Conservation (phyloP, 306 rosid genomes). For the Cicer yamashitae region DNA sequence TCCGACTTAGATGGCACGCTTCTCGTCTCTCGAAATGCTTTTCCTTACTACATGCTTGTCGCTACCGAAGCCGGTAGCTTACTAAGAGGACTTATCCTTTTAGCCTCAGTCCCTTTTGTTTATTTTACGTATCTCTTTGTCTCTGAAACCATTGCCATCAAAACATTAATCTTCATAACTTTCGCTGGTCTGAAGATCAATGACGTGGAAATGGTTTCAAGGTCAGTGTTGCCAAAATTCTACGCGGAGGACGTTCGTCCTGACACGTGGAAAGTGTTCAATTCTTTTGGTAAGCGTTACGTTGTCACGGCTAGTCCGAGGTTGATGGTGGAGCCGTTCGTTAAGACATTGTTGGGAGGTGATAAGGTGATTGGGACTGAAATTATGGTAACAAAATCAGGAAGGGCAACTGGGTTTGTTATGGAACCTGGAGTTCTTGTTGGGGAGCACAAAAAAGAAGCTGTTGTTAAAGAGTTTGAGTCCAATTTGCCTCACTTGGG, state of each 20-base stretch:
- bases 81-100: constrained; percentile 66
- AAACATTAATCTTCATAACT: constrained; percentile 64
- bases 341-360: constrained; percentile 64
- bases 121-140: constrained; percentile 68
- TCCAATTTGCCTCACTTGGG: constrained; percentile 75
- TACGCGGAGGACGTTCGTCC: constrained; percentile 87
- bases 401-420: constrained; percentile 81
- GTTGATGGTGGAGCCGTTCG: constrained; percentile 88
- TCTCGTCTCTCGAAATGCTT: constrained; percentile 67
- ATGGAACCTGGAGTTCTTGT: constrained; percentile 81
- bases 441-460: constrained; percentile 70
- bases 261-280: constrained; percentile 74
- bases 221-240: constrained; percentile 80
- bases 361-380: constrained; percentile 90
- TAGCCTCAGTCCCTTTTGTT: constrained; percentile 63
- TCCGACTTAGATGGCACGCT: constrained; percentile 90
- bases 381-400: constrained; percentile 57
- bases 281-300: constrained; percentile 76
- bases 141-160: constrained; percentile 71
- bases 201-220: constrained; percentile 72
- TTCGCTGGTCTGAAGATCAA: constrained; percentile 63
- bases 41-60: constrained; percentile 89
- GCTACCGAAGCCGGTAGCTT: constrained; percentile 91
- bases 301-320: constrained; percentile 81
- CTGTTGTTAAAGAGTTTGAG: constrained; percentile 65